A percentile compares a stretch with the other conserved stretches of the same genome.
phyloP scores from a whole-genome alignment of 495 filamentous ascomycete genomes.

The Trichoderma erinaceum region DNA sequence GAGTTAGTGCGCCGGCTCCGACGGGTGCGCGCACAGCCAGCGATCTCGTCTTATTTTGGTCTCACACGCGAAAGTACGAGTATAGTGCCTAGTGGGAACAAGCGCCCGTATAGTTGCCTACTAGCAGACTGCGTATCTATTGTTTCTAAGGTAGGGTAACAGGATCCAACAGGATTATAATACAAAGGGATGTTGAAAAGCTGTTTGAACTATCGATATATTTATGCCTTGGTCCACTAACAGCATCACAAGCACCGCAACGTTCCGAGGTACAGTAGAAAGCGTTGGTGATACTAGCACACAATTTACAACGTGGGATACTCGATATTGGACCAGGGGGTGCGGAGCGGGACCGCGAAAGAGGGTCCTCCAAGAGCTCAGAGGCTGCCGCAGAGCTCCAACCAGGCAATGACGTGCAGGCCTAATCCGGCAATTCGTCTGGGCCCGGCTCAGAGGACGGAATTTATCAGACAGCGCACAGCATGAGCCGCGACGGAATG shows the following conservation, averaged over 20 bases:
- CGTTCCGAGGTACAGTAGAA: background rate
- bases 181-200: background rate
- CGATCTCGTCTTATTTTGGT: background rate
- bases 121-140: too few species aligned
- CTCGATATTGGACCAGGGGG: background rate
- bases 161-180: background rate
- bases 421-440: constrained; percentile 12
- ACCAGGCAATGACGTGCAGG: constrained; percentile 3
- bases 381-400: background rate
- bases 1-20: background rate
- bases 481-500: background rate
- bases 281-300: background rate
- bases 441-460: background rate
- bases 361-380: background rate
- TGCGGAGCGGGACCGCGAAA: constrained; percentile 1
- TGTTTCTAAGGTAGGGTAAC: too few species aligned
- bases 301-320: background rate
- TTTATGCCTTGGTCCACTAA: background rate
- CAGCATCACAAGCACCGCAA: background rate
- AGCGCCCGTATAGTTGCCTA: too few species aligned
- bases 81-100: too few species aligned
- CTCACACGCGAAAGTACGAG: too few species aligned
- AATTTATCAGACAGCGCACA: background rate
- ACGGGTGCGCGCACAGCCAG: constrained; percentile 7
- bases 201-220: too few species aligned